Conservation (phyloP, 345 rosid species). For the Erysimum cheiranthoides region DNA sequence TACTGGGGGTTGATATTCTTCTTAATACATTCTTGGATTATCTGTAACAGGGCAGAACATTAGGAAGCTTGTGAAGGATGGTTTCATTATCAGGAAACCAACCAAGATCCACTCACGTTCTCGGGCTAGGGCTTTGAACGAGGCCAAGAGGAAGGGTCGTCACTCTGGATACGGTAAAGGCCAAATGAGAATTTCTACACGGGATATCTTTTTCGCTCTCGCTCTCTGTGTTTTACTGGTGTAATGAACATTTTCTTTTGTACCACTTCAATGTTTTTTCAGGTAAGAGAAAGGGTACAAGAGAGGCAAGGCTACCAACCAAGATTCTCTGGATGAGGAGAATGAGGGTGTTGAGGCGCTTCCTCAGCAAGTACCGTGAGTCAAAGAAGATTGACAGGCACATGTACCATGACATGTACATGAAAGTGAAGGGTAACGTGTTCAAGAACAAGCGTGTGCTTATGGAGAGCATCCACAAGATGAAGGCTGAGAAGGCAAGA, state of each 20-base stretch:
- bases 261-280: not conserved
- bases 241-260: not conserved
- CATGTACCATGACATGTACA: slow-evolving; percentile 89
- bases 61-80: slow-evolving; percentile 83
- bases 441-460: slow-evolving; percentile 82
- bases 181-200: not conserved
- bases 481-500: slow-evolving; percentile 75
- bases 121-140: slow-evolving; percentile 74
- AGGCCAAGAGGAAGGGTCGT: slow-evolving; percentile 79
- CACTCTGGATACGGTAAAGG: slow-evolving; percentile 77
- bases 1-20: not conserved
- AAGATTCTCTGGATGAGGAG: slow-evolving; percentile 81
- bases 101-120: slow-evolving; percentile 84
- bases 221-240: not conserved
- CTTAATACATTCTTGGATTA: not conserved
- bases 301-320: slow-evolving; percentile 84
- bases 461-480: slow-evolving; percentile 82
- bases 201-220: not conserved
- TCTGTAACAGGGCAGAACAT: slow-evolving; percentile 66
- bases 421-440: slow-evolving; percentile 80
- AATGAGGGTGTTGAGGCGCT: slow-evolving; percentile 72
- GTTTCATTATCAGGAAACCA: slow-evolving; percentile 77
- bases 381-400: slow-evolving; percentile 79
- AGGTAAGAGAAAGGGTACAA: slow-evolving; percentile 85
- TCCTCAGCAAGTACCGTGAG: slow-evolving; percentile 66